These are phyloP conservation scores for Sporothrix protearum DNA, from an alignment of 2,329 filamentous ascomycete genomes.

Conservation along the genomic window DNA sequence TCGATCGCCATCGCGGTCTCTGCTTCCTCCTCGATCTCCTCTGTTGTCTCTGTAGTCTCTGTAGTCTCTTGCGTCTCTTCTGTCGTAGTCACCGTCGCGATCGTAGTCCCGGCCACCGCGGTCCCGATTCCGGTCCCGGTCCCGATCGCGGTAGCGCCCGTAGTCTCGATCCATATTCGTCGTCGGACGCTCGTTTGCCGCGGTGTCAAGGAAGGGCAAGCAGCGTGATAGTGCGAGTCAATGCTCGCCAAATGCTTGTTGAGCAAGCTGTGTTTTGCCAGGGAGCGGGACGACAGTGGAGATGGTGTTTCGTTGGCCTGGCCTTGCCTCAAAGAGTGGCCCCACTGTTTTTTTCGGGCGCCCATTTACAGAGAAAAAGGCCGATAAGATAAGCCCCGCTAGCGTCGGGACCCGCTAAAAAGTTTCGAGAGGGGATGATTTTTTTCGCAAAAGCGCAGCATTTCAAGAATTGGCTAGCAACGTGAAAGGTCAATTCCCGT, in stretches of 20 bases:
- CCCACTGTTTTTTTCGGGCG: constrained; percentile 4
- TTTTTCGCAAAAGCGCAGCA: constrained; percentile 24
- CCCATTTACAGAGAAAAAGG: neutral
- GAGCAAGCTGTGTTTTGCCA: neutral
- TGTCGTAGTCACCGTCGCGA: constrained; percentile 16
- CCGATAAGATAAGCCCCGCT: constrained; percentile 40
- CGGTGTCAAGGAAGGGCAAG: too few relatives aligned
- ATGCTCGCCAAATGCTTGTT: neutral
- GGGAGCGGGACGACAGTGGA: neutral
- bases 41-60: constrained; percentile 28
- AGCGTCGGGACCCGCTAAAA: constrained; percentile 34
- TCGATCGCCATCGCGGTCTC: constrained; percentile 23
- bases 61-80: constrained; percentile 30
- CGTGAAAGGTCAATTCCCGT: constrained; percentile 7
- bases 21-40: constrained; percentile 26
- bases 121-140: constrained; percentile 36
- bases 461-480: neutral
- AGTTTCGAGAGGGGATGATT: constrained; percentile 33
- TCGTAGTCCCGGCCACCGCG: constrained; percentile 20
- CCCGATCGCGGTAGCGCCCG: constrained; percentile 36
- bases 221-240: neutral
- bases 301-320: neutral
- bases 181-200: neutral
- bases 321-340: neutral
- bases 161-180: constrained; percentile 23